Base-by-base conservation (phyloP, 1,284 basidiomycete species). In the Ustilago curta region DNA sequence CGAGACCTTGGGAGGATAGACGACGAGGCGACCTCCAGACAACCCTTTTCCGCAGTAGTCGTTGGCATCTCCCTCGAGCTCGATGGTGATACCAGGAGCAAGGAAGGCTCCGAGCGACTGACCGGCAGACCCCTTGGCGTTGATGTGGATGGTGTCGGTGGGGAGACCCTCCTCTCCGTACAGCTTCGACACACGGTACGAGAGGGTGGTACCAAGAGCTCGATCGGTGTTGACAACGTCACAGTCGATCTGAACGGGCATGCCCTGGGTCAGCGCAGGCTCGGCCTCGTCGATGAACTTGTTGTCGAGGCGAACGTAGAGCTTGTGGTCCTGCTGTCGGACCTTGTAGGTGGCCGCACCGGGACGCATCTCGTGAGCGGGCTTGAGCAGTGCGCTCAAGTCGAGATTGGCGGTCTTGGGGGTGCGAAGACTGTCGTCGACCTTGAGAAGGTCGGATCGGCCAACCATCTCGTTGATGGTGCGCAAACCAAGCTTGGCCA, bases 401-500 rank as follows among this genome's bases (percentile, higher is more conserved):
- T 83, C 79, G 23, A 83, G 49, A 43, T 78, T 79, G 40, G 67
- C 57, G 5, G 79, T 80, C 80, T 83, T 83, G 66, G 77, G 71
- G 19, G 72, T 82, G 54, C 77, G 76, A 27, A 76, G 59, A 25
- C 57, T 59, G 57, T 82, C 77, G 56, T 83, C 75, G 44, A 79
- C 71, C 57, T 65, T 64, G 63, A 83, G 80, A 23, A 83, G 55
- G 50, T 83, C 81, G 29, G 80, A 73, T 39, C 81, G 78, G 25
- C 81, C 81, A 9, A 81, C 79, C 80, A 82, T 80, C 70, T 83
- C 81, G 65, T 83, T 83, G 75, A 83, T 71, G 40, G 81, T 81
- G 18, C 81, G 79, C 21, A 83, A 23, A 32, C 81, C 81, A 5
- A 83, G 75, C 70, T 81, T 81, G 53, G 81, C 81, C 81, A 83